phyloP scores from a whole-genome alignment of 371 early-diverging fungal genomes.

The Rhizomucor miehei region DNA sequence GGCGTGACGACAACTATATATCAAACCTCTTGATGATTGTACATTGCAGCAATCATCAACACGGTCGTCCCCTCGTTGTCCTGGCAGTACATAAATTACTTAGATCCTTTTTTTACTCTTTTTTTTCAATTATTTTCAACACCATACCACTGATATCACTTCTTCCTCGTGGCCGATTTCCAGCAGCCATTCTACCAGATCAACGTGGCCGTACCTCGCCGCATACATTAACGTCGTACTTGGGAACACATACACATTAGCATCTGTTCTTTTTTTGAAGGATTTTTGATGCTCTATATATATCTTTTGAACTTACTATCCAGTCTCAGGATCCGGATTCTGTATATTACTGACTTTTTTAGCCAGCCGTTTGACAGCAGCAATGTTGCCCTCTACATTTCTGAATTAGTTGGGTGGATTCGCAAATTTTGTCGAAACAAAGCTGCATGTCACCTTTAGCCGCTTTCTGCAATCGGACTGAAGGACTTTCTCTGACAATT shows the following conservation, averaged over 20 bases:
- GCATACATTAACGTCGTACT: constrained; percentile 53
- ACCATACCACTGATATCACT: constrained; percentile 45
- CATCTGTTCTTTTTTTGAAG: too few species aligned
- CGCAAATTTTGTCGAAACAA: not conserved
- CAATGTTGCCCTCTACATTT: constrained; percentile 42
- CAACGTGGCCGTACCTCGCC: constrained; percentile 39
- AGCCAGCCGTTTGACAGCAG: constrained; percentile 43
- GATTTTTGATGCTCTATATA: not conserved
- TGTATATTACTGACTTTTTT: constrained; percentile 46
- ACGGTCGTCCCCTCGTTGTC: constrained; percentile 49
- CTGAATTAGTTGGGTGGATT: not conserved
- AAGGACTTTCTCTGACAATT: constrained; percentile 37
- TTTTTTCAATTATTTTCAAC: not conserved
- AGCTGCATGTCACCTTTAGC: constrained; percentile 27
- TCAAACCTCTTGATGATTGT: constrained; percentile 40
- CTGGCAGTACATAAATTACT: constrained; percentile 12
- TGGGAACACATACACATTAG: too few species aligned
- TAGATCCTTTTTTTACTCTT: not conserved
- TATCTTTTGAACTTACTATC: constrained; percentile 30
- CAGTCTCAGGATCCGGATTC: constrained; percentile 49
- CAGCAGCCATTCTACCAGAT: constrained; percentile 38
- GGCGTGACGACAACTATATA: not conserved
- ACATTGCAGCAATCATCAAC: constrained; percentile 48
- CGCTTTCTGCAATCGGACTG: constrained; percentile 41
- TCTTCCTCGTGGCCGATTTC: constrained; percentile 51